Evolutionary conservation across 805 yeast species (phyloP).

Genomic region (Lipomyces starkeyi): DNA sequence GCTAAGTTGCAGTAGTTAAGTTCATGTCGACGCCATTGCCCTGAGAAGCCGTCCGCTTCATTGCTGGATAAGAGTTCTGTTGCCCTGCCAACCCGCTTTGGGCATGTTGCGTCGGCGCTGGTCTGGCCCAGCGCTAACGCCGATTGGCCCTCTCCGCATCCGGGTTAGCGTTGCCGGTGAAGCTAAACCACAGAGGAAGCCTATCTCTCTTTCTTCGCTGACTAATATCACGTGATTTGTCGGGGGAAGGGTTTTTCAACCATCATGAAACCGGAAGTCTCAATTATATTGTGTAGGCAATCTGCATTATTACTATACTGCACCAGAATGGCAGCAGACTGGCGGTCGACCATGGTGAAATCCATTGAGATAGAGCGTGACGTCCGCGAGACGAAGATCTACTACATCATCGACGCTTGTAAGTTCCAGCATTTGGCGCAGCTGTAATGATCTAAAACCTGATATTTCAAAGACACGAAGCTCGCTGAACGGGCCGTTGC

Average conservation of each 20-base stretch:
- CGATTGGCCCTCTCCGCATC: not conserved
- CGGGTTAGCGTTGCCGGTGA: not conserved
- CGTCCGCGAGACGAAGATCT: conserved; percentile 33
- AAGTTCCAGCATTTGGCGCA: not conserved
- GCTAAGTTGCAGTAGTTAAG: not conserved
- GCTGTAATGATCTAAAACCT: not conserved
- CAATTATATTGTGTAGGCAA: not conserved
- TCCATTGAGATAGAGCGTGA: conserved; percentile 36
- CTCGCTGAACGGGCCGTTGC: conserved; percentile 36
- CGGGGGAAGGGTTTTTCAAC: not conserved
- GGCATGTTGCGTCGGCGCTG: not conserved
- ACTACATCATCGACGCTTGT: conserved; percentile 38
- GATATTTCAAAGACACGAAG: conserved; percentile 12
- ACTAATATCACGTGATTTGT: not conserved
- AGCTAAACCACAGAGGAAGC: not conserved
- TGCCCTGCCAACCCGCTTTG: not conserved
- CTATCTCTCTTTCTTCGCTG: not conserved
- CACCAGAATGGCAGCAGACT: conserved; percentile 13
- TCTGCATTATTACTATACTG: too few relatives aligned
- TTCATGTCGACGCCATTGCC: not conserved
- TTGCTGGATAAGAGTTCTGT: not conserved
- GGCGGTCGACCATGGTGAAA: conserved; percentile 14
- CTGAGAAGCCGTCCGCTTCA: not conserved
- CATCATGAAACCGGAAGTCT: not conserved
- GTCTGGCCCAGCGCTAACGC: not conserved